Evolutionary conservation across 768 basidiomycete genomes (phyloP).

Genomic region (Tephrocybe sp.): DNA sequence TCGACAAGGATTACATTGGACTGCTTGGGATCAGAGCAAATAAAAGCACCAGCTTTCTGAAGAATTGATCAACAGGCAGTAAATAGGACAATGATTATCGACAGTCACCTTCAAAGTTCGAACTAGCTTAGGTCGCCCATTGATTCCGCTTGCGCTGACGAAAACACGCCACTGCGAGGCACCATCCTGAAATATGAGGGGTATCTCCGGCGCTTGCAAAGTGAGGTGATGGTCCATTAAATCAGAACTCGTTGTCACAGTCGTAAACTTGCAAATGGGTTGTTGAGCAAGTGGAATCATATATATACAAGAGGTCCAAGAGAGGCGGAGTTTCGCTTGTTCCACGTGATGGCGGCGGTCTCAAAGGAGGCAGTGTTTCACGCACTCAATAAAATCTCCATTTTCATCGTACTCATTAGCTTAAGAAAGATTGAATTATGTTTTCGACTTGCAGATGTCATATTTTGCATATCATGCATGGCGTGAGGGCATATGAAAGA

Average conservation of each 20-base stretch:
- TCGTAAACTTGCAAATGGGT: no score
- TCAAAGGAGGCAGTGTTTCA: no score
- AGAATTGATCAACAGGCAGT: constrained; percentile 3
- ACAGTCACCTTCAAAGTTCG: constrained; percentile 45
- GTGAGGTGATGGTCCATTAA: background rate
- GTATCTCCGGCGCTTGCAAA: constrained; percentile 4
- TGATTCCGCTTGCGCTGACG: constrained; percentile 55
- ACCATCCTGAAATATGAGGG: constrained; percentile 37
- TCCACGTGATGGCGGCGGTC: no score
- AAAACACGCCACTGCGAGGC: constrained; percentile 50
- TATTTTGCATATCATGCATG: constrained; percentile 34
- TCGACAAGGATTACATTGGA: constrained; percentile 65
- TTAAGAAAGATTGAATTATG: no score
- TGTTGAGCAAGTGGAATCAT: no score
- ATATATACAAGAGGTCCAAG: no score
- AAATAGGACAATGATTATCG: background rate
- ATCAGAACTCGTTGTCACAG: no score
- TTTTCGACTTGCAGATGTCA: constrained; percentile 17
- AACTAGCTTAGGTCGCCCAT: constrained; percentile 49
- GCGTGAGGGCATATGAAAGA: constrained; percentile 33
- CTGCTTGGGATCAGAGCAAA: constrained; percentile 48
- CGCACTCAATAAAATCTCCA: no score
- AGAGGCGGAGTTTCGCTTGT: no score
- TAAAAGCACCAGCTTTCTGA: constrained; percentile 57
- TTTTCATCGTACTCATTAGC: no score